Base-by-base conservation (phyloP, 345 rosid genomes). In the Moringa oleifera region DNA sequence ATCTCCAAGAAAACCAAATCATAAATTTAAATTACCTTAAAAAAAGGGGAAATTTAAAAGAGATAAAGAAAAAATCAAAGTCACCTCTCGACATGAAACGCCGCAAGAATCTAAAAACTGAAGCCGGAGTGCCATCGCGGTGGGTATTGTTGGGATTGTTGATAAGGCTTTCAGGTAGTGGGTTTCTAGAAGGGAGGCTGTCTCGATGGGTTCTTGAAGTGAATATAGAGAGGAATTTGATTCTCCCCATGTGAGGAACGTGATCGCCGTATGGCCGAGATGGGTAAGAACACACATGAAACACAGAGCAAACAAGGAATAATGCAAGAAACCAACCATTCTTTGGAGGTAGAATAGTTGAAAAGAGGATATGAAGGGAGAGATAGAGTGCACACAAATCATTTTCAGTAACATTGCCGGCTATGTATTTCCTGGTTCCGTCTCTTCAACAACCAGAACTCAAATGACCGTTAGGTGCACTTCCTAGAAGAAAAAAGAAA, bases 401-500 rank as follows among this genome's bases (percentile, higher is more conserved):
- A 15, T 23, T 17, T 53, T 22, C 1, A 46, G 19, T 18, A 21
- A 16, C 20, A 28, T 19, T 63, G 21, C 11, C 23, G 16, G 23
- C 50, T 33, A 33, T 49, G 17, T 11, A n/a, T 62, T 52, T 55
- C 19, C 46, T 56, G 22, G 51, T 58, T 28, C 54, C 61, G n/a
- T 72, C 23, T 0, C 66, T 58, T 71, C 85, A 81, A 68, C 89
- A 33, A 84, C 79, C 82, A 65, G 66, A 73, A 78, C 62, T 65
- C 80, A 73, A 69, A 67, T 52, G 86, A 77, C 84, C 71, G 89
- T 81, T 81, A 75, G 85, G 86, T 83, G 58, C 22, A 18, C 22
- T 12, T 22, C 24, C 49, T 20, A 0, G 49, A 28, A 28, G 33
- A 28, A 8, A 28, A 28, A 28, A 28, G 5, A 3, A 8, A n/a